Evolutionary conservation across 768 basidiomycete genomes (phyloP).

Genomic region (Podaxis sp.): DNA sequence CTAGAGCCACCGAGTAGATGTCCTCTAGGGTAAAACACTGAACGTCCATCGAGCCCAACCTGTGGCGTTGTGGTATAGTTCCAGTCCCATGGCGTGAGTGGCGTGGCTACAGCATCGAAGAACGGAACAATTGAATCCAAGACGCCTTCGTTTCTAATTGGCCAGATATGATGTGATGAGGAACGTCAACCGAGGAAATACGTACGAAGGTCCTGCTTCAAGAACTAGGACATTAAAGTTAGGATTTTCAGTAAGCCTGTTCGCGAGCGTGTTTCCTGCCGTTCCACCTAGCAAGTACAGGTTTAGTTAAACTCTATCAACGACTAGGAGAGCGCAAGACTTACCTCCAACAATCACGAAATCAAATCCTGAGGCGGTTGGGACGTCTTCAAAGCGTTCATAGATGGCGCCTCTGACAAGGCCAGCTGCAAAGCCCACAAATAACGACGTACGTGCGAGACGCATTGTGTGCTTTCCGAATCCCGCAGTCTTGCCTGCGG

Average conservation of each 20-base stretch:
- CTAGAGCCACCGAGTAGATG: slow-evolving; percentile 32
- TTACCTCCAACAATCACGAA: slow-evolving; percentile 28
- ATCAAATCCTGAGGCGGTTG: slow-evolving; percentile 16
- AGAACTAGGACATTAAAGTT: slow-evolving; percentile 6
- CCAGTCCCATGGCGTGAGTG: slow-evolving; percentile 28
- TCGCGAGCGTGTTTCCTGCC: slow-evolving; percentile 15
- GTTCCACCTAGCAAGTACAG: slow-evolving; percentile 17
- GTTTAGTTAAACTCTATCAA: background rate
- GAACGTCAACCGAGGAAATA: background rate
- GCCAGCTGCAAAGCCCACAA: background rate
- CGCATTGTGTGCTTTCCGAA: background rate
- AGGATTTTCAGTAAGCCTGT: slow-evolving; percentile 12
- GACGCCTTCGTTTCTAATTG: slow-evolving; percentile 9
- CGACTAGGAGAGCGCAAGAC: background rate
- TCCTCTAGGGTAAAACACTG: slow-evolving; percentile 28
- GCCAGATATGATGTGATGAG: background rate
- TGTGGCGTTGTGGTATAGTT: slow-evolving; percentile 38
- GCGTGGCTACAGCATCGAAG: slow-evolving; percentile 16
- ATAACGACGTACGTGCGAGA: background rate
- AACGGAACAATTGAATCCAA: slow-evolving; percentile 10
- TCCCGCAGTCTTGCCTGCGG: background rate
- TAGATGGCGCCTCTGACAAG: slow-evolving; percentile 10
- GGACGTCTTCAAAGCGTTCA: slow-evolving; percentile 17
- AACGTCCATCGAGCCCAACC: slow-evolving; percentile 25
- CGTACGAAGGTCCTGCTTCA: slow-evolving; percentile 17